These are phyloP conservation scores for Fusarium sp. DNA, from an alignment of 2,329 filamentous ascomycete species.

Conservation along the genomic window DNA sequence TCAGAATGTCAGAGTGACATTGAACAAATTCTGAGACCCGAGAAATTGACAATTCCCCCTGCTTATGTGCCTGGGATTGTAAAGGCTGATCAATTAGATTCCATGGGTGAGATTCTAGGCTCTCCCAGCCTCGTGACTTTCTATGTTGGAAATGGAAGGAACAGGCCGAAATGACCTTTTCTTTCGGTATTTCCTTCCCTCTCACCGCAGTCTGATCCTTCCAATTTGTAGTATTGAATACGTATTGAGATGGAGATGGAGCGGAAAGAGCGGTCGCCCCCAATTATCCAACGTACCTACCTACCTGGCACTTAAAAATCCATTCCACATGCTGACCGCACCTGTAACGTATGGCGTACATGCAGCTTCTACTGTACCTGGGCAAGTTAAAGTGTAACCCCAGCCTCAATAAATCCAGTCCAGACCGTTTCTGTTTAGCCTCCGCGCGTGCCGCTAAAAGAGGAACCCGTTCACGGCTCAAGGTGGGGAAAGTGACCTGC, in stretches of 20 bases:
- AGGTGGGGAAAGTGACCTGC: constrained; percentile 3
- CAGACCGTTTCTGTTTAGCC: constrained; percentile 4
- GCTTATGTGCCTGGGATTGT: not conserved
- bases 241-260: not conserved
- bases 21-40: constrained; percentile 5
- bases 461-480: constrained; percentile 18
- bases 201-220: constrained; percentile 23
- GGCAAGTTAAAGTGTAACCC: not conserved
- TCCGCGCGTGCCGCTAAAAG: constrained; percentile 15
- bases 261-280: constrained; percentile 15
- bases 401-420: constrained; percentile 5
- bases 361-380: not conserved
- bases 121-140: constrained; percentile 37
- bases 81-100: not conserved
- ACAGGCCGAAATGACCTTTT: not conserved
- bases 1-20: constrained; percentile 32
- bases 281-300: not conserved
- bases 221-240: not conserved
- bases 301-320: not conserved
- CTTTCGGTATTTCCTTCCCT: not conserved
- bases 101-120: not conserved
- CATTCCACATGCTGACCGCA: not conserved
- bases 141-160: not conserved
- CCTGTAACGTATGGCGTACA: not conserved
- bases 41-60: not conserved